Evolutionary conservation across 2,329 filamentous ascomycete genomes (phyloP).

Genomic region (Diaporthe citriasiana): DNA sequence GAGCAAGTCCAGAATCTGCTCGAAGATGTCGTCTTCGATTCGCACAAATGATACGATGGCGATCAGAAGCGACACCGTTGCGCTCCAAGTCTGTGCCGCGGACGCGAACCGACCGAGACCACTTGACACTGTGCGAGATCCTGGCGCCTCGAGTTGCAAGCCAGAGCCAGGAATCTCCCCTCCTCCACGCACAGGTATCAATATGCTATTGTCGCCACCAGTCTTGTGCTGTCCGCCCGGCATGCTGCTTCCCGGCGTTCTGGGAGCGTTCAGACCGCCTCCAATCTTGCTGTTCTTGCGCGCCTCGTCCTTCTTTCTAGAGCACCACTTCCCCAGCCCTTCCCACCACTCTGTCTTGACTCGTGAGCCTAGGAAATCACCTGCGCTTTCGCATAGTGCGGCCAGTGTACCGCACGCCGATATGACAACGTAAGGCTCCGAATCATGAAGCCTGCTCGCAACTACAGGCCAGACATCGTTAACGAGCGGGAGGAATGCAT

Average conservation of each 20-base stretch:
- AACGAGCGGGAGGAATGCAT: constrained; percentile 88
- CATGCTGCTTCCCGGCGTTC: not conserved
- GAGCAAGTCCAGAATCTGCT: constrained; percentile 77
- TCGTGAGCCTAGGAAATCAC: constrained; percentile 84
- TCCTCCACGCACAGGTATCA: constrained; percentile 52
- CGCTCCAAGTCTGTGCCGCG: constrained; percentile 74
- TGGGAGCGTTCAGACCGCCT: not conserved
- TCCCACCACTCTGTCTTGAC: constrained; percentile 80
- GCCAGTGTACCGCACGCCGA: constrained; percentile 78
- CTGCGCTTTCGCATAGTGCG: constrained; percentile 78
- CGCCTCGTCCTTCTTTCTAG: constrained; percentile 58
- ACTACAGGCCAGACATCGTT: constrained; percentile 93
- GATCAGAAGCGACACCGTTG: constrained; percentile 70
- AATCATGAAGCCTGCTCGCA: constrained; percentile 74
- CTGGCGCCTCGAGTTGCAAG: constrained; percentile 29
- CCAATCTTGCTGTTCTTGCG: constrained; percentile 44
- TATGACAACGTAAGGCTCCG: constrained; percentile 76
- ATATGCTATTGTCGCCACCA: constrained; percentile 43
- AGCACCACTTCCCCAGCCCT: constrained; percentile 65
- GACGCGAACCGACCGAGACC: constrained; percentile 73
- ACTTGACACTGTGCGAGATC: constrained; percentile 43
- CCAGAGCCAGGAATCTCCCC: constrained; percentile 25
- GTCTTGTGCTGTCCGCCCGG: constrained; percentile 26
- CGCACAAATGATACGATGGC: constrained; percentile 73
- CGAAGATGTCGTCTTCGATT: constrained; percentile 78